Conservation (phyloP, 768 basidiomycete genomes). For the Leccinum disarticulatum region DNA sequence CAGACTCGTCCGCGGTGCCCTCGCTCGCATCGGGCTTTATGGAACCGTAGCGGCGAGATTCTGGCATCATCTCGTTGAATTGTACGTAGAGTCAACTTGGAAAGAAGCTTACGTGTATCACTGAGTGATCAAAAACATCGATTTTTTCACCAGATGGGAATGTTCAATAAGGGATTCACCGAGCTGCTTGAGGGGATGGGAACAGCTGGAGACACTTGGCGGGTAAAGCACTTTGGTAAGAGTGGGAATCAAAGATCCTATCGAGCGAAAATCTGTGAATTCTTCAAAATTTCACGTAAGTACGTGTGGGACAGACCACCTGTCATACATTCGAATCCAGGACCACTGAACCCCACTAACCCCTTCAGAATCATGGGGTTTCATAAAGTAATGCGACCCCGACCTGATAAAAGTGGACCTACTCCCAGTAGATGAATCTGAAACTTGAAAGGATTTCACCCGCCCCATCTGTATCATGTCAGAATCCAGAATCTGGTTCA, state of each 20-base stretch:
- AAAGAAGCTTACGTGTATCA: too few relatives aligned
- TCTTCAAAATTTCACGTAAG: background rate
- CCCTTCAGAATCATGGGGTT: background rate
- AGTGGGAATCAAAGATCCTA: background rate
- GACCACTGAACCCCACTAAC: background rate
- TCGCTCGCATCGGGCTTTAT: too few relatives aligned
- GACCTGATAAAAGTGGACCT: background rate
- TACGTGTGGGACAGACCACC: background rate
- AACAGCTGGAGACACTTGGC: background rate
- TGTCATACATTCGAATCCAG: background rate
- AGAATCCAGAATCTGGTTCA: constrained; percentile 17
- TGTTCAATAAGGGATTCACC: background rate
- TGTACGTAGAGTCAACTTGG: too few relatives aligned
- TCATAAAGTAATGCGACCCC: background rate
- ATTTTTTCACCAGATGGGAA: too few relatives aligned
- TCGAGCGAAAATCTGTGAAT: background rate
- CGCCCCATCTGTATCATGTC: constrained; percentile 4
- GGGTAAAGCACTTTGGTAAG: background rate
- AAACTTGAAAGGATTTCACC: background rate
- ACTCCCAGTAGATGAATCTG: background rate
- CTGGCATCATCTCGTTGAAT: too few relatives aligned
- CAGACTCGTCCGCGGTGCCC: too few relatives aligned
- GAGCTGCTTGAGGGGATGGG: background rate
- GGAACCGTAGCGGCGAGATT: too few relatives aligned
- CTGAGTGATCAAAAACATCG: too few relatives aligned